phyloP scores from a whole-genome alignment of 169 alveolate species.

The Plasmodium gonderi region DNA sequence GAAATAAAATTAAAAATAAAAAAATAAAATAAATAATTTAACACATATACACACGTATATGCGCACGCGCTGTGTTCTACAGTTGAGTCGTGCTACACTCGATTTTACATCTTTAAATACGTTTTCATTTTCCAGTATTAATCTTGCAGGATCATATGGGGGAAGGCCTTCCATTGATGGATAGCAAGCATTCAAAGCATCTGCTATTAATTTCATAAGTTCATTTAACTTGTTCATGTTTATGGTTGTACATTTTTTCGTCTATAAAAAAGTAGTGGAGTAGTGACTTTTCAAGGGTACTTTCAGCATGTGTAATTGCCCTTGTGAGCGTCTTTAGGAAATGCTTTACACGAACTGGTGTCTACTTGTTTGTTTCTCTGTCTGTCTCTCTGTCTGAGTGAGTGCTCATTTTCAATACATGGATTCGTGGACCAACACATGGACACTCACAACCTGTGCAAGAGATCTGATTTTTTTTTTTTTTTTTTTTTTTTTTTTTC shows the following conservation, averaged over 20 bases:
- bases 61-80: background rate
- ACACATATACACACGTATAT: too few species aligned
- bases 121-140: constrained; percentile 90
- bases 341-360: too few species aligned
- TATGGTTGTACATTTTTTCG: constrained; percentile 77
- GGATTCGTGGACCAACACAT: too few species aligned
- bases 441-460: too few species aligned
- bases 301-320: too few species aligned
- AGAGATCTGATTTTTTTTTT: background rate
- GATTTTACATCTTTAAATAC: constrained; percentile 79
- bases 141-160: constrained; percentile 93
- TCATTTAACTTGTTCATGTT: constrained; percentile 83
- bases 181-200: constrained; percentile 94
- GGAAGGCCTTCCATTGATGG: constrained; percentile 96
- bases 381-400: too few species aligned
- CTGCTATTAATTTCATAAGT: constrained; percentile 88
- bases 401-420: too few species aligned
- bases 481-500: background rate
- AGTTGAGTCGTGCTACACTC: background rate
- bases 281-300: background rate
- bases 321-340: too few species aligned
- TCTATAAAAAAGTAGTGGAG: constrained; percentile 76
- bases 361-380: too few species aligned
- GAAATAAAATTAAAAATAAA: too few species aligned
- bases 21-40: too few species aligned